Evolutionary conservation across 2,329 filamentous ascomycete species (phyloP).

Genomic region (Arachnomyces sp.): DNA sequence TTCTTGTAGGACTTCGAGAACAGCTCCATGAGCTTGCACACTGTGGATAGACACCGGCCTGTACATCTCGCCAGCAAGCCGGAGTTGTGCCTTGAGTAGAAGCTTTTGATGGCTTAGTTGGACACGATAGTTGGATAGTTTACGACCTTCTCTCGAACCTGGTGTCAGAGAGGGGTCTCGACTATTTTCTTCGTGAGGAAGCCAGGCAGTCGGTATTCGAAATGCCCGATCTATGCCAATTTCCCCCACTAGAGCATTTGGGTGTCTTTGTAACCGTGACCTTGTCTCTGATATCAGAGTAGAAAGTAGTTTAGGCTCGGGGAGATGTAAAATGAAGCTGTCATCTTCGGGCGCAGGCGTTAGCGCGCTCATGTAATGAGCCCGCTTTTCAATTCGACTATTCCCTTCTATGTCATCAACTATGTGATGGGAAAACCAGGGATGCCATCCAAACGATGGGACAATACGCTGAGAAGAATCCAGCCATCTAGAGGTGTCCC

Average conservation of each 20-base stretch:
- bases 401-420: slow-evolving; percentile 36
- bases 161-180: slow-evolving; percentile 43
- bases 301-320: slow-evolving; percentile 47
- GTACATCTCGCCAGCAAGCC: slow-evolving; percentile 51
- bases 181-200: slow-evolving; percentile 21
- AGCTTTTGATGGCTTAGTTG: slow-evolving; percentile 50
- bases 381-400: slow-evolving; percentile 22
- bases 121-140: slow-evolving; percentile 51
- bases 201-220: slow-evolving; percentile 50
- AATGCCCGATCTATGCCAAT: slow-evolving; percentile 57
- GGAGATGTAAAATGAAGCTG: slow-evolving; percentile 44
- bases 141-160: slow-evolving; percentile 53
- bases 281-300: slow-evolving; percentile 45
- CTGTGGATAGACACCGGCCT: slow-evolving; percentile 56
- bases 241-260: slow-evolving; percentile 53
- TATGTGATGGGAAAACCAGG: slow-evolving; percentile 60
- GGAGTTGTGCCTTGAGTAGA: slow-evolving; percentile 51
- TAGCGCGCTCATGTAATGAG: slow-evolving; percentile 50
- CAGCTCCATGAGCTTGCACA: slow-evolving; percentile 54
- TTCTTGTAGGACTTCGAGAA: slow-evolving; percentile 49
- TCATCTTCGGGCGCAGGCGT: slow-evolving; percentile 41
- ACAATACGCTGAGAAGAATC: slow-evolving; percentile 35
- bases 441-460: slow-evolving; percentile 61
- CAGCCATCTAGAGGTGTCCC: slow-evolving; percentile 13
- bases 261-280: slow-evolving; percentile 41